Conservation (phyloP, 768 basidiomycete species). For the Boletus sp. region DNA sequence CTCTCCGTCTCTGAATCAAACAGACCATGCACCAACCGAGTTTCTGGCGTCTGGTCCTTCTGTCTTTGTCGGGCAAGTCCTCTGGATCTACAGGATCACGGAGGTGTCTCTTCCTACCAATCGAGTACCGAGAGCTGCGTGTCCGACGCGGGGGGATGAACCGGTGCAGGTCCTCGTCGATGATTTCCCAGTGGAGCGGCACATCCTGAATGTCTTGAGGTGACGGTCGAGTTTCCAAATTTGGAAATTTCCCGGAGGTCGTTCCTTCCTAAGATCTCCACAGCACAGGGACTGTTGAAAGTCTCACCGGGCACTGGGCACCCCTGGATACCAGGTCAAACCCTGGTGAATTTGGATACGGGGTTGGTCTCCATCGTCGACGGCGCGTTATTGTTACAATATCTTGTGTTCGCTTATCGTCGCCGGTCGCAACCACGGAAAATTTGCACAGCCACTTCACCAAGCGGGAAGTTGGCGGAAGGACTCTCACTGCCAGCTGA, state of each 20-base stretch:
- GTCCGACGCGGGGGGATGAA: background rate
- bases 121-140: background rate
- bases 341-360: too few species aligned
- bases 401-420: background rate
- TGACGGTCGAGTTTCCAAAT: background rate
- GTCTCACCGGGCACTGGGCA: too few species aligned
- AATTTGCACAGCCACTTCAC: conserved; percentile 17
- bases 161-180: conserved; percentile 56
- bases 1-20: too few species aligned
- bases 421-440: background rate
- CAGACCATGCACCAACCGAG: too few species aligned
- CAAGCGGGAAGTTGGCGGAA: background rate
- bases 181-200: too few species aligned
- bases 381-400: too few species aligned
- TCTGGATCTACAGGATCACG: background rate
- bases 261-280: background rate
- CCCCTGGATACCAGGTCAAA: too few species aligned
- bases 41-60: too few species aligned
- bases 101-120: background rate
- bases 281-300: too few species aligned
- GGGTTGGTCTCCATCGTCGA: background rate
- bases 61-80: background rate
- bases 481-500: background rate
- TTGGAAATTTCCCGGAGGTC: background rate
- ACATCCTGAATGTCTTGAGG: too few species aligned